A percentile compares a stretch with the other conserved stretches of the same genome.
phyloP scores from a whole-genome alignment of 169 alveolate species.

The Theileria annulata region DNA sequence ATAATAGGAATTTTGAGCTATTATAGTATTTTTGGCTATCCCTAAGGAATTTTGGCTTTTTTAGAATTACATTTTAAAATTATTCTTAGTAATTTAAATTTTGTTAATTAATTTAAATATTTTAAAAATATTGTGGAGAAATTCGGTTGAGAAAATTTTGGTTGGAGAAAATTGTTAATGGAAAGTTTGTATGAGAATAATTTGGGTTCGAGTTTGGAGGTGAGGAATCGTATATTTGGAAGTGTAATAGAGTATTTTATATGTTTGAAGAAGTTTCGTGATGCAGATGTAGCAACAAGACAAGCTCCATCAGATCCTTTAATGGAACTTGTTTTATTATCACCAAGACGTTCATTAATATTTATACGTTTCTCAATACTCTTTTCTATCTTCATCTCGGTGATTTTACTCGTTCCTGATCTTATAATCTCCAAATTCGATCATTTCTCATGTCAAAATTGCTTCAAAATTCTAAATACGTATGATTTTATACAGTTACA shows the following conservation, averaged over 20 bases:
- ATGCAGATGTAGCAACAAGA: neutral
- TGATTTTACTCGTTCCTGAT: slow-evolving; percentile 38
- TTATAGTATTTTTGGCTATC: too few relatives aligned
- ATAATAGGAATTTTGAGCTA: neutral
- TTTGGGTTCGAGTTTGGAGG: slow-evolving; percentile 34
- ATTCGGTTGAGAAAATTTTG: too few relatives aligned
- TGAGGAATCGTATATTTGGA: neutral
- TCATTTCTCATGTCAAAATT: neutral
- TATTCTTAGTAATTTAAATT: too few relatives aligned
- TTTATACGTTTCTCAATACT: slow-evolving; percentile 29
- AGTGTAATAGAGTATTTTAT: slow-evolving; percentile 28
- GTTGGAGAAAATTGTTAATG: neutral
- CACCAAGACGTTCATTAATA: slow-evolving; percentile 32
- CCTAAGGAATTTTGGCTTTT: too few relatives aligned
- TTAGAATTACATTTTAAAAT: too few relatives aligned
- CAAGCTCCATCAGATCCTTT: slow-evolving; percentile 14
- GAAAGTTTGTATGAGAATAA: neutral
- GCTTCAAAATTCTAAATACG: slow-evolving; percentile 1
- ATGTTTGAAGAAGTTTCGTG: slow-evolving; percentile 27
- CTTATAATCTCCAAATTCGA: neutral
- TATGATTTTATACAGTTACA: slow-evolving; percentile 18
- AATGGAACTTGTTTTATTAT: slow-evolving; percentile 50
- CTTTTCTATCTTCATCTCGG: slow-evolving; percentile 32
- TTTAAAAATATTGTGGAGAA: neutral
- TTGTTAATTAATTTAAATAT: too few relatives aligned